Conservation (phyloP, 768 basidiomycete species). For the Boletus rufocinnamomeus region DNA sequence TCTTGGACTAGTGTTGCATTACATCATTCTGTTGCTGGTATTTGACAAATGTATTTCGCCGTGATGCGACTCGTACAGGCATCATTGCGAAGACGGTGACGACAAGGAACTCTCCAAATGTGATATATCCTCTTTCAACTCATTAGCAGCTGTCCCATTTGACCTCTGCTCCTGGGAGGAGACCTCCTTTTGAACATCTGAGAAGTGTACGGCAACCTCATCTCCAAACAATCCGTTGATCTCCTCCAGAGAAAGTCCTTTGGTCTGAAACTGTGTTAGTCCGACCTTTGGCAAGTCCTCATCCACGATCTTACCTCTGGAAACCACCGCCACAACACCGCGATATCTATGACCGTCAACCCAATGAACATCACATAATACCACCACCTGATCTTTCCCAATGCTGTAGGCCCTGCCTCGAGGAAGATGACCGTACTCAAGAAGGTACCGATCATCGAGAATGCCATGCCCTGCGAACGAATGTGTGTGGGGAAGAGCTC, state of each 20-base stretch:
- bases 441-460: slow-evolving; percentile 4
- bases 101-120: not conserved
- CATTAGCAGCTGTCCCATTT: not conserved
- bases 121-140: not conserved
- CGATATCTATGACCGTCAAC: not conserved
- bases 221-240: slow-evolving; percentile 4
- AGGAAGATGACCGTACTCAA: slow-evolving; percentile 1
- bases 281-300: not conserved
- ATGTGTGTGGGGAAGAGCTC: slow-evolving; percentile 3
- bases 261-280: not conserved
- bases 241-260: not conserved
- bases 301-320: not conserved
- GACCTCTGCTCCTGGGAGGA: not conserved
- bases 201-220: not conserved
- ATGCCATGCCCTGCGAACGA: slow-evolving; percentile 2
- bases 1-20: slow-evolving; percentile 57
- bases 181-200: not conserved
- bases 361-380: slow-evolving; percentile 1
- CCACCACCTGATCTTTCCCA: not conserved
- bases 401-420: not conserved
- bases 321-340: not conserved
- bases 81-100: not conserved
- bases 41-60: not conserved
- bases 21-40: not conserved
- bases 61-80: not conserved